phyloP scores from a whole-genome alignment of 1,139 yeast species.

The Suhomyces anneliseae region DNA sequence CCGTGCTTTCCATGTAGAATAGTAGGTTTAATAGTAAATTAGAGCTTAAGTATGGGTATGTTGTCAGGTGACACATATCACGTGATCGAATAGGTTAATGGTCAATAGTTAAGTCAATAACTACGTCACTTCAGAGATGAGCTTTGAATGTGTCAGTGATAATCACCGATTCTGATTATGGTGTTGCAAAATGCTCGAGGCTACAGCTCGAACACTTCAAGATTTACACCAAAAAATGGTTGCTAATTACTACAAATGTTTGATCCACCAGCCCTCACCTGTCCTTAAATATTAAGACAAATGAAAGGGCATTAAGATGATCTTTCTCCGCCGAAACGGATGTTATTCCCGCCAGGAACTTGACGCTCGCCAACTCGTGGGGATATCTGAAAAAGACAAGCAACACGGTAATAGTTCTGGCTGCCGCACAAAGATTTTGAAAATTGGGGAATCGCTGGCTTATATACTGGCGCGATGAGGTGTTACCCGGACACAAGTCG shows the following conservation, averaged over 20 bases:
- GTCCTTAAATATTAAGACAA: constrained; percentile 20
- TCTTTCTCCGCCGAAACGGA: constrained; percentile 35
- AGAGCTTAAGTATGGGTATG: no score
- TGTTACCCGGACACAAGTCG: constrained; percentile 16
- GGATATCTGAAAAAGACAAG: constrained; percentile 51
- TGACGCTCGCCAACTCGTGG: constrained; percentile 59
- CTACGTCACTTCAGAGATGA: no score
- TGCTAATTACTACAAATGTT: constrained; percentile 24
- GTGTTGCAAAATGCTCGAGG: neutral
- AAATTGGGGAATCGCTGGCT: constrained; percentile 3
- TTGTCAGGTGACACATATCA: no score
- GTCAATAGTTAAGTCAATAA: no score
- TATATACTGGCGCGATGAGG: constrained; percentile 6
- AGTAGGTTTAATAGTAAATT: no score
- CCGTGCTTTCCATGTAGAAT: no score
- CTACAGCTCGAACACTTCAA: neutral
- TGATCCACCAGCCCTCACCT: constrained; percentile 56
- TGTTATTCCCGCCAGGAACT: constrained; percentile 53
- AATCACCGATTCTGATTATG: no score
- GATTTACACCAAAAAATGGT: neutral
- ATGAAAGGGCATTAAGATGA: constrained; percentile 54
- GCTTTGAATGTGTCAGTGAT: no score
- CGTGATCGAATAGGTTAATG: no score
- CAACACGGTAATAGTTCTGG: constrained; percentile 59
- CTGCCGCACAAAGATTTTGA: constrained; percentile 51